Evolutionary conservation across 352 stramenopile genomes (phyloP).

Genomic region (Phytophthora capsici): DNA sequence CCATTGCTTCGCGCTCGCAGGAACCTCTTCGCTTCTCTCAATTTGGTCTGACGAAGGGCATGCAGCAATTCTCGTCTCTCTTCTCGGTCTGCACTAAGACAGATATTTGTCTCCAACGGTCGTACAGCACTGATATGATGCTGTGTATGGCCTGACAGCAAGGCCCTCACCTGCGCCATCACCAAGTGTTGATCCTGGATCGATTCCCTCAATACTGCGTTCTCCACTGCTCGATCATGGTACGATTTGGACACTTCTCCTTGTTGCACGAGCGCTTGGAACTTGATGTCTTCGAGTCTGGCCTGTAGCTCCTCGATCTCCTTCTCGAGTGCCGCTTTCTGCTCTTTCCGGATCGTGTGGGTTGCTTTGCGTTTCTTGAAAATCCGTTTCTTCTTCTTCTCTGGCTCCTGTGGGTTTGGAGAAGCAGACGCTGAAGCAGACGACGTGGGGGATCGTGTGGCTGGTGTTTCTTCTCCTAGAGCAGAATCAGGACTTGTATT

Average conservation of each 20-base stretch:
- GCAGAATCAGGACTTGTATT: neutral
- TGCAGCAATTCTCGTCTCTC: conserved; percentile 30
- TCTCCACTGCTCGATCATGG: conserved; percentile 28
- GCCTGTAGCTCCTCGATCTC: conserved; percentile 41
- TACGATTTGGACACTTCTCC: conserved; percentile 28
- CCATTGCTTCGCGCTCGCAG: conserved; percentile 30
- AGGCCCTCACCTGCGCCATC: conserved; percentile 31
- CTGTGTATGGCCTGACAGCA: conserved; percentile 37
- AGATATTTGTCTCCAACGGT: conserved; percentile 41
- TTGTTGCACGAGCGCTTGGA: conserved; percentile 35
- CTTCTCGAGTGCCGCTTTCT: conserved; percentile 39
- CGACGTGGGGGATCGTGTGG: conserved; percentile 13
- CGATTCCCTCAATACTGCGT: conserved; percentile 33
- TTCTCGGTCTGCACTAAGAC: conserved; percentile 32
- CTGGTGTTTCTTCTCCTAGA: conserved; percentile 4
- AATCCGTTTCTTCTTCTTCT: conserved; percentile 39
- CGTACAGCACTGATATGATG: conserved; percentile 30
- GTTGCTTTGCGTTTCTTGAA: conserved; percentile 51
- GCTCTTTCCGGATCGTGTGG: conserved; percentile 50
- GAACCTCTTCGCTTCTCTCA: conserved; percentile 39
- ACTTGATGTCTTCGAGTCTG: conserved; percentile 44
- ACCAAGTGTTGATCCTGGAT: conserved; percentile 42
- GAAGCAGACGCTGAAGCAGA: conserved; percentile 10
- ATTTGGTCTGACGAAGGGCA: conserved; percentile 31
- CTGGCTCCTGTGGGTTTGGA: neutral